Evolutionary conservation across 164 flowering plant genomes (phyloP).

Genomic region (Stephania yunnanensis): DNA sequence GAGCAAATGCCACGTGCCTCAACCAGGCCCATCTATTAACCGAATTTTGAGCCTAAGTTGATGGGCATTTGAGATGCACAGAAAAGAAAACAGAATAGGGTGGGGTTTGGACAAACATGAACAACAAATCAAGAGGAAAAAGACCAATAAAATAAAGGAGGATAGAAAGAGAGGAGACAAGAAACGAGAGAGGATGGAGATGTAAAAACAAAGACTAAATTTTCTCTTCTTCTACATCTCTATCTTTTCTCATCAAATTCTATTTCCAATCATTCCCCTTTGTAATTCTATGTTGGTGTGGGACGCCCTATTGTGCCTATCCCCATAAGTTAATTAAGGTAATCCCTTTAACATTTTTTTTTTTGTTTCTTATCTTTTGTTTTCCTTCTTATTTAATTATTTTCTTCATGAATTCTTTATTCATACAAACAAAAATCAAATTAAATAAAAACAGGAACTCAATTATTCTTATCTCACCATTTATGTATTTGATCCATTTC

Average conservation of each 20-base stretch:
- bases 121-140: not conserved
- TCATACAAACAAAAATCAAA: too few species aligned
- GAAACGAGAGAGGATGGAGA: not conserved
- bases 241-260: not conserved
- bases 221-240: slow-evolving; percentile 9
- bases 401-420: too few species aligned
- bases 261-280: not conserved
- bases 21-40: not conserved
- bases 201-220: not conserved
- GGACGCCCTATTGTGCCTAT: not conserved
- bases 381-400: not conserved
- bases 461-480: too few species aligned
- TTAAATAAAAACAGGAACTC: too few species aligned
- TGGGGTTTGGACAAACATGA: too few species aligned
- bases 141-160: not conserved
- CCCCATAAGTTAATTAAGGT: not conserved
- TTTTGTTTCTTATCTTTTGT: too few species aligned
- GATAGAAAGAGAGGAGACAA: not conserved
- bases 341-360: not conserved
- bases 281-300: too few species aligned
- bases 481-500: too few species aligned
- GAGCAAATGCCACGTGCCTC: not conserved
- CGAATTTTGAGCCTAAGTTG: not conserved
- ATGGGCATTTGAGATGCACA: not conserved
- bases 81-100: not conserved